Conservation (phyloP, 177 flowering plant species). For the Vitis hybrid region DNA sequence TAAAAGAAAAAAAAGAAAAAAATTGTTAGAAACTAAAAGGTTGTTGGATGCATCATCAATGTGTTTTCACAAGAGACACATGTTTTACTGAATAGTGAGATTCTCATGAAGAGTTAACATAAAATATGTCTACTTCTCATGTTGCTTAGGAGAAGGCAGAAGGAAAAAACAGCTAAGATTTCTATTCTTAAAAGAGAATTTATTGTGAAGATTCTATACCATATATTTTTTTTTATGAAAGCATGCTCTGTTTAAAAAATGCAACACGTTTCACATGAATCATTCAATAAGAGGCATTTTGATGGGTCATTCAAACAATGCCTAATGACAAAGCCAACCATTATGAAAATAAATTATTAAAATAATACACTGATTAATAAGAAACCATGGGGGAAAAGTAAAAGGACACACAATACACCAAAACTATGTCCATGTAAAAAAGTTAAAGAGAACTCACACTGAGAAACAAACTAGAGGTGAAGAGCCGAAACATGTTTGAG, state of each 20-base stretch:
- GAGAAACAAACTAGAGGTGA: constrained; percentile 73
- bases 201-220: no score
- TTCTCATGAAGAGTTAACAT: no score
- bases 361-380: not conserved
- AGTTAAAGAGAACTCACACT: constrained; percentile 64
- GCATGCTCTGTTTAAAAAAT: not conserved
- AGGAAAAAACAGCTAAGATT: not conserved
- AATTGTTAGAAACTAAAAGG: not conserved
- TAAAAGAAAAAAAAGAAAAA: not conserved
- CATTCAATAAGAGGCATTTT: not conserved
- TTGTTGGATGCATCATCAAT: not conserved
- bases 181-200: not conserved
- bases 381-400: not conserved
- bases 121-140: not conserved
- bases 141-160: not conserved
- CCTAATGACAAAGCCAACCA: not conserved
- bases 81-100: no score
- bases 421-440: not conserved
- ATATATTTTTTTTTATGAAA: not conserved
- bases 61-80: no score
- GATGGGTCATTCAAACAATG: not conserved
- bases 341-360: not conserved
- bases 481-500: constrained; percentile 77
- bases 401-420: not conserved
- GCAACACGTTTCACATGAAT: not conserved